A percentile compares a stretch with the other conserved stretches of the same genome.
Evolutionary conservation across 73 alveolate genomes (phyloP).

Genomic region (Paramecium biaurelia): DNA sequence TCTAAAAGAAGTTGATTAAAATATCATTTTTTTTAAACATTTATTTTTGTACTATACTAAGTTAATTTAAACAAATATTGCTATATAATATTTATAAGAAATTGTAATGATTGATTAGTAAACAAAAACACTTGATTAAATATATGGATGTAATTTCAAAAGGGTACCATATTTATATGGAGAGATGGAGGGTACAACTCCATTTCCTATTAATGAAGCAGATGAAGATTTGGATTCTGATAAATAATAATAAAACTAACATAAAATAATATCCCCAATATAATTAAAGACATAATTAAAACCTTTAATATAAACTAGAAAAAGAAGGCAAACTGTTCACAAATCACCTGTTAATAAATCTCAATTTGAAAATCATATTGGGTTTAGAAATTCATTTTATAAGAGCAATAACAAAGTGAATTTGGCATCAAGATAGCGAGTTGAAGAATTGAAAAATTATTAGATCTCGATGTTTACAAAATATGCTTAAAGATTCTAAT

Average conservation of each 20-base stretch:
- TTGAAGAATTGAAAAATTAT: background rate
- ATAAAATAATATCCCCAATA: background rate
- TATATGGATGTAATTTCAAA: slow-evolving; percentile 12
- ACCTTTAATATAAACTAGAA: background rate
- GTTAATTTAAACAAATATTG: background rate
- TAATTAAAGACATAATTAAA: background rate
- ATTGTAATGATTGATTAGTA: background rate
- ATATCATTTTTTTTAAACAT: background rate
- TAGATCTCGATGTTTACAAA: background rate
- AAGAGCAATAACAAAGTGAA: background rate
- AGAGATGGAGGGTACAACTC: slow-evolving; percentile 27
- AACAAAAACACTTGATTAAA: slow-evolving; percentile 10
- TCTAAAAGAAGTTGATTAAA: slow-evolving; percentile 4
- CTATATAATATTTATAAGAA: background rate
- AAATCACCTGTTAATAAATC: background rate
- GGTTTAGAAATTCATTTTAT: slow-evolving; percentile 26
- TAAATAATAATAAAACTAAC: background rate
- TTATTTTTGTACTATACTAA: background rate
- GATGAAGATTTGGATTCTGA: slow-evolving; percentile 32
- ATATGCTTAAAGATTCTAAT: background rate
- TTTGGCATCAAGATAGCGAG: background rate
- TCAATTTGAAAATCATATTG: slow-evolving; percentile 8
- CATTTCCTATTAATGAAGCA: background rate
- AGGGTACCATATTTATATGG: background rate
- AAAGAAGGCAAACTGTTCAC: background rate